Conservation (phyloP, 2,329 filamentous ascomycete species). For the Lasiodiplodia theobromae region DNA sequence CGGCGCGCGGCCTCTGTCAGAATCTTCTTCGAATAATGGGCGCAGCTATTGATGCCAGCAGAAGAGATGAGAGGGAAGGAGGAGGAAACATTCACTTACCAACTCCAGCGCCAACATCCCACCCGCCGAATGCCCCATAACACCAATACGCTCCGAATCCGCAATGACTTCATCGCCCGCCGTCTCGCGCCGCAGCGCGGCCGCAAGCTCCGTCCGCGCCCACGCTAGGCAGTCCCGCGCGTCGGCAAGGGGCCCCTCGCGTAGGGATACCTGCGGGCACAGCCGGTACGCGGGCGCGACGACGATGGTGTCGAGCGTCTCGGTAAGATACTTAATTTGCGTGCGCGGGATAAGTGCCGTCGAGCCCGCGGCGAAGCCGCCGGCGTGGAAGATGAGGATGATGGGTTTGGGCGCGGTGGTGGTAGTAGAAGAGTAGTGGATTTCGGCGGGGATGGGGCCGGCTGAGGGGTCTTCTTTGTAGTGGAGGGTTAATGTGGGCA, state of each 20-base stretch:
- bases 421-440: not conserved
- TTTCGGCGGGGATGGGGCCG: slow-evolving; percentile 4
- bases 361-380: slow-evolving; percentile 17
- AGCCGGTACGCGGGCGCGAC: slow-evolving; percentile 40
- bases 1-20: not conserved
- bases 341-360: not conserved
- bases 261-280: slow-evolving; percentile 43
- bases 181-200: slow-evolving; percentile 31
- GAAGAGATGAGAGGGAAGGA: too few relatives aligned
- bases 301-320: slow-evolving; percentile 32
- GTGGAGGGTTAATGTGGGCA: not conserved
- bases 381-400: slow-evolving; percentile 19
- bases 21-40: not conserved
- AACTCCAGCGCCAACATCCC: slow-evolving; percentile 57
- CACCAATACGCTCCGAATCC: slow-evolving; percentile 40
- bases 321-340: not conserved
- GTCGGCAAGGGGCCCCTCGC: slow-evolving; percentile 44
- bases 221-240: slow-evolving; percentile 47
- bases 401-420: not conserved
- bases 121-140: slow-evolving; percentile 49
- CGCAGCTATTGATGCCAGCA: too few relatives aligned
- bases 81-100: slow-evolving; percentile 21
- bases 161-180: slow-evolving; percentile 34
- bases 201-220: slow-evolving; percentile 41
- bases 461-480: slow-evolving; percentile 7